These are phyloP conservation scores for Epichloe gansuensis DNA, from an alignment of 2,329 filamentous ascomycete species.

Conservation along the genomic window DNA sequence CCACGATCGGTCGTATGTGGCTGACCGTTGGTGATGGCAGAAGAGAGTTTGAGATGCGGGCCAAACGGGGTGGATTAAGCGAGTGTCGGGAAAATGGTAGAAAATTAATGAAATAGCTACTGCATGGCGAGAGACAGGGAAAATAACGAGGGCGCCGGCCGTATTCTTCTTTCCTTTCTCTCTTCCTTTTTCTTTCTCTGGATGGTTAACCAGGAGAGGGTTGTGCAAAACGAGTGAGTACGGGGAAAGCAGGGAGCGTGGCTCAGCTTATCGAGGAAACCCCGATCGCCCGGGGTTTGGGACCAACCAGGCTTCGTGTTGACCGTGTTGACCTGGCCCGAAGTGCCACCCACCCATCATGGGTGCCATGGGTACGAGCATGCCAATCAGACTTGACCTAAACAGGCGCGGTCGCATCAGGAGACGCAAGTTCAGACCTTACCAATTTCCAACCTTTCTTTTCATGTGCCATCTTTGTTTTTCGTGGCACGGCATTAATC, in stretches of 20 bases:
- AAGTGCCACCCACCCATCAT: background rate
- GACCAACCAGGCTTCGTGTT: background rate
- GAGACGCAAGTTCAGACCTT: background rate
- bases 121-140: constrained; percentile 11
- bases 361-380: background rate
- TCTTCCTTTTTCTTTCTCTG: background rate
- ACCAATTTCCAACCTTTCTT: background rate
- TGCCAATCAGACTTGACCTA: background rate
- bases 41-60: background rate
- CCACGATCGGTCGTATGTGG: constrained; percentile 2
- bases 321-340: background rate
- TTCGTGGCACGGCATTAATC: background rate
- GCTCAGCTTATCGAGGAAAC: background rate
- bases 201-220: constrained; percentile 1
- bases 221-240: background rate
- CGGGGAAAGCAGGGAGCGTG: background rate
- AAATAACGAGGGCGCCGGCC: constrained; percentile 5
- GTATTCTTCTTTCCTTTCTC: background rate
- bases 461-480: too few relatives aligned
- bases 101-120: background rate
- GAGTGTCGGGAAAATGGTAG: constrained; percentile 7
- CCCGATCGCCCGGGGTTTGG: background rate
- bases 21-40: constrained; percentile 2
- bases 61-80: constrained; percentile 6
- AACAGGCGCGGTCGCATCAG: background rate